A percentile compares a stretch with the other conserved stretches of the same genome.
Conservation (phyloP, 1,284 basidiomycete genomes). For the Tilletia indica region DNA sequence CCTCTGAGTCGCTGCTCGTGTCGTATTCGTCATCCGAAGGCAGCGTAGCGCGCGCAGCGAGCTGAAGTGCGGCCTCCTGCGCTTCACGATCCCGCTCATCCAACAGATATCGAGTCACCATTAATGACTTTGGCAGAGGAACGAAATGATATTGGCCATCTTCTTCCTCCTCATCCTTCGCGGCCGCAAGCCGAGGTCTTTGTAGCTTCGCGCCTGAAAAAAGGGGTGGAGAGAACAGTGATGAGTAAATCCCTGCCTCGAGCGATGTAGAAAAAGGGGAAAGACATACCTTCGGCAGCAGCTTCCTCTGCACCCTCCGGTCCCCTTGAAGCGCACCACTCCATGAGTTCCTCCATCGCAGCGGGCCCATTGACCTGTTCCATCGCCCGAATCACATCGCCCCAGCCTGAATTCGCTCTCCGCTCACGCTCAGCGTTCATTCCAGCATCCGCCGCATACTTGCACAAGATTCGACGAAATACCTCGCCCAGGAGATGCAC, state of each 20-base stretch:
- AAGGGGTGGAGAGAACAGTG: not conserved
- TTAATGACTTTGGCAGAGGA: not conserved
- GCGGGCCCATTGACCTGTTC: not conserved
- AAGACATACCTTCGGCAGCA: slow-evolving; percentile 7
- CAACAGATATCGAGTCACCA: not conserved
- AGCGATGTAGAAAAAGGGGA: not conserved
- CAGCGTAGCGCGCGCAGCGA: not conserved
- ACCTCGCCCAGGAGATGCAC: slow-evolving; percentile 16
- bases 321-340: slow-evolving; percentile 8
- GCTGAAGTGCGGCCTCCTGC: not conserved
- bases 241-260: not conserved
- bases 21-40: not conserved
- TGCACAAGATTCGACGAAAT: slow-evolving; percentile 9
- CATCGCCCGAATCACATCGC: slow-evolving; percentile 1
- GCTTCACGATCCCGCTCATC: slow-evolving; percentile 12
- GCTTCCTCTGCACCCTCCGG: not conserved
- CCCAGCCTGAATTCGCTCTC: not conserved
- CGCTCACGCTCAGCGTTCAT: not conserved
- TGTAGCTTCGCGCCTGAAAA: not conserved
- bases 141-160: not conserved
- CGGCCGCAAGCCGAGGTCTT: not conserved
- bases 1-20: not conserved
- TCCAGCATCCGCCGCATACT: slow-evolving; percentile 11
- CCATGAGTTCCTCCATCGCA: slow-evolving; percentile 9
- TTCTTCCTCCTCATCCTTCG: not conserved